Conservation (phyloP, 371 early-diverging fungal species). For the Lichtheimia ornata region DNA sequence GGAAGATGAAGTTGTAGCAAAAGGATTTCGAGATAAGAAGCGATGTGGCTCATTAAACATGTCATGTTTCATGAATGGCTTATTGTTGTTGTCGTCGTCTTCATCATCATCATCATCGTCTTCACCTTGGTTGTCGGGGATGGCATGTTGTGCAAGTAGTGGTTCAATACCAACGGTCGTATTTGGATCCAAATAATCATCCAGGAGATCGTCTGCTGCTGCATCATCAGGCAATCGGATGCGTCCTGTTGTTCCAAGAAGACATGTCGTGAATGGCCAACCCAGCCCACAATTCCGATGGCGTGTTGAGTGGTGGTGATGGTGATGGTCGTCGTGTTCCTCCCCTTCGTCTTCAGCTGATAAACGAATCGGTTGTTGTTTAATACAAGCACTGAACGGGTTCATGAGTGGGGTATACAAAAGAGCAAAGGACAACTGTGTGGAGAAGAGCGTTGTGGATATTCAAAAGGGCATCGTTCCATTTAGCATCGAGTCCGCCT, state of each 20-base stretch:
- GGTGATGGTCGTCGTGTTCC: neutral
- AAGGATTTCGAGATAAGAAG: slow-evolving; percentile 20
- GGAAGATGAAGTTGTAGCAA: slow-evolving; percentile 9
- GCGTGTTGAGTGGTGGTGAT: neutral
- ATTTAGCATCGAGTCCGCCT: no score
- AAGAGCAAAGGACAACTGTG: no score
- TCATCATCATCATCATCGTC: neutral
- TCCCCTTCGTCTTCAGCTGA: neutral
- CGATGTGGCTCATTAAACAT: slow-evolving; percentile 13
- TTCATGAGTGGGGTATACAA: no score
- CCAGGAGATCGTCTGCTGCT: slow-evolving; percentile 9
- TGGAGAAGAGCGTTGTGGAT: no score
- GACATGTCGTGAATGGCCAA: slow-evolving; percentile 2
- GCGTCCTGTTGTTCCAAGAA: neutral
- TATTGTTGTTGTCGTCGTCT: no score
- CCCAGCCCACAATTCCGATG: neutral
- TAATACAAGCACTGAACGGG: no score
- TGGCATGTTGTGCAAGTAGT: slow-evolving; percentile 10
- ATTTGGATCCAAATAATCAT: slow-evolving; percentile 20
- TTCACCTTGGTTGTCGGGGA: slow-evolving; percentile 3
- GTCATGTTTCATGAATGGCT: neutral
- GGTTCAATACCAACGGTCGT: slow-evolving; percentile 19
- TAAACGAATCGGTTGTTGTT: slow-evolving; percentile 3
- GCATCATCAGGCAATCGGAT: slow-evolving; percentile 4
- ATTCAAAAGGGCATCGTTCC: no score